Evolutionary conservation across 177 flowering plant genomes (phyloP).

Genomic region (Vitis hybrid): DNA sequence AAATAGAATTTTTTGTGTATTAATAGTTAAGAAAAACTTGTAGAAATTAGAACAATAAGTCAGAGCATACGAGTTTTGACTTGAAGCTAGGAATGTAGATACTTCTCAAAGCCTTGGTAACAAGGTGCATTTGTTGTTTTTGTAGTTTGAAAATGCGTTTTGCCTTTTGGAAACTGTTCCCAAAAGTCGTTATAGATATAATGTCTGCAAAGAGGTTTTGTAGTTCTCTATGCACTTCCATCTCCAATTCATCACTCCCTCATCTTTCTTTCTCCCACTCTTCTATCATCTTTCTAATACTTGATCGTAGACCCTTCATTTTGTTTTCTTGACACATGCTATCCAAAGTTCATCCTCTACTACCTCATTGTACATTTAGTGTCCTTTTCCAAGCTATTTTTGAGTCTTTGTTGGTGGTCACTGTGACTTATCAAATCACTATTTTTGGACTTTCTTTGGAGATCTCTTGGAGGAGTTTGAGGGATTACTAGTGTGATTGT

Average conservation of each 20-base stretch:
- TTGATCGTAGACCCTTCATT: too few species aligned
- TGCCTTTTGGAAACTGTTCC: conserved; percentile 65
- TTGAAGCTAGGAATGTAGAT: conserved; percentile 66
- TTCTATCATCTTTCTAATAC: conserved; percentile 46
- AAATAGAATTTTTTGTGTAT: too few species aligned
- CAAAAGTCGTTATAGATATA: conserved; percentile 66
- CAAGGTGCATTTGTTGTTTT: conserved; percentile 44
- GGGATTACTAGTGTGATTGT: too few species aligned
- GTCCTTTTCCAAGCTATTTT: too few species aligned
- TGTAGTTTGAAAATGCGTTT: conserved; percentile 59
- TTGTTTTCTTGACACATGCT: too few species aligned
- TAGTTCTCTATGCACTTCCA: conserved; percentile 47
- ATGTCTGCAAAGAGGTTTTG: conserved; percentile 55
- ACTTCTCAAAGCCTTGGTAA: conserved; percentile 39
- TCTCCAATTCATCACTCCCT: conserved; percentile 51
- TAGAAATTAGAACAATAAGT: neutral
- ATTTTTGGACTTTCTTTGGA: too few species aligned
- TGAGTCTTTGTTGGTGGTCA: too few species aligned
- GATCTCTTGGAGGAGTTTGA: rapidly evolving
- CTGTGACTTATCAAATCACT: too few species aligned
- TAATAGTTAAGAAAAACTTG: neutral
- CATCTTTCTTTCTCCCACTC: conserved; percentile 59
- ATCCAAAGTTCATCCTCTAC: too few species aligned
- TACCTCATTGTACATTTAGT: too few species aligned
- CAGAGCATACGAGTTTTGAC: conserved; percentile 16